Conservation (phyloP, 805 yeast genomes). For the Lipomyces chichibuensis region DNA sequence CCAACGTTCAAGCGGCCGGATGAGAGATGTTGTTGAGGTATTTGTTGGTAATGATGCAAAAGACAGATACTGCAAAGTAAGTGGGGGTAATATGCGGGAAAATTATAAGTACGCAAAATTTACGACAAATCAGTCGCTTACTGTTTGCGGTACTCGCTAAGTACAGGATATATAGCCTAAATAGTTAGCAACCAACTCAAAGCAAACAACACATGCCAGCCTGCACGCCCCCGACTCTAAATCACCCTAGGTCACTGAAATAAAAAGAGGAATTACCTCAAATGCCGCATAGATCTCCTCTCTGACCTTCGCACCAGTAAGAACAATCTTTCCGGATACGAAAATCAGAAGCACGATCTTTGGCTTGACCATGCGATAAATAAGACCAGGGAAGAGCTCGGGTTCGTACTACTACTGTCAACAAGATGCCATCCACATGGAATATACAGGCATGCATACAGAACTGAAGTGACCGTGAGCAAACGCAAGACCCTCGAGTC, state of each 20-base stretch:
- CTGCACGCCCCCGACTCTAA: background rate
- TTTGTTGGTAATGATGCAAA: background rate
- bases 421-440: background rate
- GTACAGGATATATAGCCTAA: conserved; percentile 91
- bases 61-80: background rate
- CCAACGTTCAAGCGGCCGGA: background rate
- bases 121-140: conserved; percentile 36
- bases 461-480: conserved; percentile 89
- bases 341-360: conserved; percentile 93
- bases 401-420: conserved; percentile 68
- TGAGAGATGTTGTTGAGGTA: background rate
- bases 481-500: conserved; percentile 96
- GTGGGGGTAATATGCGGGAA: background rate
- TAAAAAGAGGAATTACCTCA: conserved; percentile 50
- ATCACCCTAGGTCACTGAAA: background rate
- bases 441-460: background rate
- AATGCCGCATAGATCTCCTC: conserved; percentile 98
- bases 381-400: conserved; percentile 95
- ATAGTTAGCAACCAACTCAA: conserved; percentile 4
- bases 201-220: background rate
- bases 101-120: background rate
- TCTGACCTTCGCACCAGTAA: conserved; percentile 98
- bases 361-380: conserved; percentile 99
- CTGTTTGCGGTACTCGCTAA: conserved; percentile 93
- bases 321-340: conserved; percentile 95